phyloP scores from a whole-genome alignment of 2,329 filamentous ascomycete species.

The Talaromyces islandicus region DNA sequence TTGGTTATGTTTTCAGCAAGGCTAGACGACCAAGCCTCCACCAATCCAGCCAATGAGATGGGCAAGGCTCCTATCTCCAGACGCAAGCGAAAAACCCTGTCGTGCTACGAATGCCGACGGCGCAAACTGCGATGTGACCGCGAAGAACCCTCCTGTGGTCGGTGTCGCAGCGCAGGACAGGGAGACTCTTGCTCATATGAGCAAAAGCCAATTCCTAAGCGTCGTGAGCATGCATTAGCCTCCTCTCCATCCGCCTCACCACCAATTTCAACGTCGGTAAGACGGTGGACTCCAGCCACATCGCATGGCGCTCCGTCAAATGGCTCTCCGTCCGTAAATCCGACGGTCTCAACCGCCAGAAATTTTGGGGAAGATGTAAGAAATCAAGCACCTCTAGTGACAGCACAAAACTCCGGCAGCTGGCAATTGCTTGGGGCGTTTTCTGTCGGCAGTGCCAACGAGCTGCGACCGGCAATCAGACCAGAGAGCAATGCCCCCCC shows the following conservation, averaged over 20 bases:
- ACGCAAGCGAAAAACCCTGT: slow-evolving; percentile 8
- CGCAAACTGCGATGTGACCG: slow-evolving; percentile 15
- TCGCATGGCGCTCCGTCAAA: not conserved
- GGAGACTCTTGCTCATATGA: slow-evolving; percentile 8
- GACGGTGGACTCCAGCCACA: not conserved
- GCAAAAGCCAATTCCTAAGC: not conserved
- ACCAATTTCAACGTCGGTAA: not conserved
- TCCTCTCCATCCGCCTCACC: not conserved
- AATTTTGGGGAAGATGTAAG: not conserved
- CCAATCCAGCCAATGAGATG: not conserved
- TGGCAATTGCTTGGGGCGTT: slow-evolving; percentile 4
- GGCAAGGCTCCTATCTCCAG: not conserved
- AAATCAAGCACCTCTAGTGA: not conserved
- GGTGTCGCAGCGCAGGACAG: slow-evolving; percentile 13
- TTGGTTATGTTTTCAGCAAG: not conserved
- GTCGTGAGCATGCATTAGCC: not conserved
- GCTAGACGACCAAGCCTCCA: not conserved
- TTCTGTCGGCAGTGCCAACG: not conserved
- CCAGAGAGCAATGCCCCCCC: slow-evolving; percentile 4
- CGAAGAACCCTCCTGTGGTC: slow-evolving; percentile 12
- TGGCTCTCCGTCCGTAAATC: not conserved
- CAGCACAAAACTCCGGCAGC: slow-evolving; percentile 4
- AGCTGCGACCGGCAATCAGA: slow-evolving; percentile 12
- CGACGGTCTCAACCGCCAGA: not conserved
- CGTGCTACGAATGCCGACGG: slow-evolving; percentile 9